Evolutionary conservation across 108 stramenopile species (phyloP).

Genomic region (Chaetoceros tenuissimus): DNA sequence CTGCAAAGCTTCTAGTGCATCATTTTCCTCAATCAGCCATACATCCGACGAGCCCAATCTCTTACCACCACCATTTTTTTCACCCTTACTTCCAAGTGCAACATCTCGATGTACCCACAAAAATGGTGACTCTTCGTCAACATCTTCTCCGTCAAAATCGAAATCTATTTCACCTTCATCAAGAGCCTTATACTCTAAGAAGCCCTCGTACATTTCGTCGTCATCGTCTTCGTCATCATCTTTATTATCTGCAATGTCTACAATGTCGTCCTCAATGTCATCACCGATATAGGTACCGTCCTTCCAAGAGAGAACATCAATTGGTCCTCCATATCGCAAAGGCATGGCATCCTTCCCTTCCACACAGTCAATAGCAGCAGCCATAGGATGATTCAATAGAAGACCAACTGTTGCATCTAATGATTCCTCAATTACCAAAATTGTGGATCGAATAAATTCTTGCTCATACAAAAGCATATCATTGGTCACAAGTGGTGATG

Average conservation of each 20-base stretch:
- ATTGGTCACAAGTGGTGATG: conserved; percentile 8
- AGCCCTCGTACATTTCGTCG: conserved; percentile 16
- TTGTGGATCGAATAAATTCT: conserved; percentile 16
- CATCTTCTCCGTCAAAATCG: conserved; percentile 6
- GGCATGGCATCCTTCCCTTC: conserved; percentile 12
- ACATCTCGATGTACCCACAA: conserved; percentile 24
- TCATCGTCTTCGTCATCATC: conserved; percentile 5
- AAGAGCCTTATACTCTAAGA: conserved; percentile 10
- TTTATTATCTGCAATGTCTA: too few relatives aligned
- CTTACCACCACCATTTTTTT: conserved; percentile 4
- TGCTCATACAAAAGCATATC: conserved; percentile 20
- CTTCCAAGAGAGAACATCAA: conserved; percentile 19
- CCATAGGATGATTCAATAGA: conserved; percentile 21
- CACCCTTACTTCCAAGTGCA: conserved; percentile 1
- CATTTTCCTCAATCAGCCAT: conserved; percentile 17
- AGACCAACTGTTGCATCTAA: conserved; percentile 17
- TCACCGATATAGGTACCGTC: conserved; percentile 18
- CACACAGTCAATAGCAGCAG: conserved; percentile 18
- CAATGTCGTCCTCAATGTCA: conserved; percentile 4
- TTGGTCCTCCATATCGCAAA: conserved; percentile 24
- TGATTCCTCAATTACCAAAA: conserved; percentile 20
- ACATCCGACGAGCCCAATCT: conserved; percentile 12
- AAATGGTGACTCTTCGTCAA: conserved; percentile 17
- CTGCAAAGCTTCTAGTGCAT: conserved; percentile 15
- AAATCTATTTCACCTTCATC: conserved; percentile 5